phyloP scores from a whole-genome alignment of 495 filamentous ascomycete genomes.

The Lichenothelia convexa region DNA sequence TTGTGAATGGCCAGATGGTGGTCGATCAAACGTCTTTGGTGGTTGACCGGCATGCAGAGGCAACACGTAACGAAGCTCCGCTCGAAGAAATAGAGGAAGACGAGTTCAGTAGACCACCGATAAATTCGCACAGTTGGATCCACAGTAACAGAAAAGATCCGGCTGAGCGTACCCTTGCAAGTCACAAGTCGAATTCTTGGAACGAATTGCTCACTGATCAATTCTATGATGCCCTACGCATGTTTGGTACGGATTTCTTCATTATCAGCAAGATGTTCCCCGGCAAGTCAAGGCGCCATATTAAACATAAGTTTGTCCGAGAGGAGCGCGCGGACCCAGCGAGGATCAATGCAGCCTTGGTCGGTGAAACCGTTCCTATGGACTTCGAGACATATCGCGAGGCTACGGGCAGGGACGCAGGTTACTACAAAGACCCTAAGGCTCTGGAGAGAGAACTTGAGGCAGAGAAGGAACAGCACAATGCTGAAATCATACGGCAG shows the following conservation, averaged over 20 bases:
- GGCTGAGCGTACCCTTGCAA: conserved; percentile 11
- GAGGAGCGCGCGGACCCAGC: conserved; percentile 66
- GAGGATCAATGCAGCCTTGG: conserved; percentile 48
- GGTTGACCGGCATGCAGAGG: conserved; percentile 60
- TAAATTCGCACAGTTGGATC: conserved; percentile 56
- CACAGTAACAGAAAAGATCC: conserved; percentile 25
- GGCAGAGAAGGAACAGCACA: conserved; percentile 20
- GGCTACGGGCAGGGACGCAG: conserved; percentile 7
- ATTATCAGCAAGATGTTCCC: conserved; percentile 74
- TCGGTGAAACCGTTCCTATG: conserved; percentile 11
- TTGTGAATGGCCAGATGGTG: conserved; percentile 73
- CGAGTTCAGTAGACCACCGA: conserved; percentile 57
- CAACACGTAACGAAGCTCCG: conserved; percentile 31
- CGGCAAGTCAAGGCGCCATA: conserved; percentile 49
- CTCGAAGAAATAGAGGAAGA: conserved; percentile 63
- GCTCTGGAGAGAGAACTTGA: conserved; percentile 13
- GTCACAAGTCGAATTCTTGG: conserved; percentile 54
- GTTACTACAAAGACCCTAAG: conserved; percentile 10
- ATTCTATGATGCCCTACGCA: conserved; percentile 68
- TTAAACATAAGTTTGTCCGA: conserved; percentile 84
- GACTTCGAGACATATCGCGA: conserved; percentile 16
- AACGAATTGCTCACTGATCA: conserved; percentile 54
- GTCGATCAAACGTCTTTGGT: conserved; percentile 59
- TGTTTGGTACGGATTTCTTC: conserved; percentile 88
- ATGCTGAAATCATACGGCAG: conserved; percentile 53